Base-by-base conservation (phyloP, 306 rosid genomes). In the Gillenia trifoliata region DNA sequence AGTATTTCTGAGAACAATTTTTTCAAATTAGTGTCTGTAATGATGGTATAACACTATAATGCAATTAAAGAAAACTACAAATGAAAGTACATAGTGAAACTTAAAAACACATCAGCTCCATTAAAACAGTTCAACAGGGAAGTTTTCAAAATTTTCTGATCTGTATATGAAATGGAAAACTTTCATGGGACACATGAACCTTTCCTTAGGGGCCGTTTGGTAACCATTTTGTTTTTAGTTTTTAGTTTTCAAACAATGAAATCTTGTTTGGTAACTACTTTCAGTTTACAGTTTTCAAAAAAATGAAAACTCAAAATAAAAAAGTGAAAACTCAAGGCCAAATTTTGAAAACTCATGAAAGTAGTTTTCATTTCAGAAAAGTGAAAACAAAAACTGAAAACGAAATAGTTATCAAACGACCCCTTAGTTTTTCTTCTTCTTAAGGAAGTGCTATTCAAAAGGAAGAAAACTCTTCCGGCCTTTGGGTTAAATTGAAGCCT, bases 1-100 rank as follows among this genome's bases (percentile, higher is more conserved):
- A 60, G 72, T 66, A 36, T 79, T 76, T 77, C 92, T 89, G 87
- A 57, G 43, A 71, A 65, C 23, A 63, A 56, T 66, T 25, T 34
- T 70, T 63, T 66, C 34, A 79, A 60, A 49, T 30, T 59, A 72
- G 59, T 41, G 3, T 3, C 70, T 43, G 49, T 29, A 60, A 71
- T 55, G 26, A 47, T 30, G 63, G 52, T 79, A 75, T 40, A 11
- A 43, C 12, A 28, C 50, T 26, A 59, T 0, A 55, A 34, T 28
- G 66, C 28, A 3, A 6, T 13, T 26, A 67, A 4, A 26, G 28
- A 11, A 36, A 23, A 66, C 54, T 41, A 66, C 49, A 23, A 66
- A 41, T 16, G 25, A n/a, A 34, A 31, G 47, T 12, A 70, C 15
- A 9, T 11, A 23, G 62, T 52, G 73, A 29, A 28, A 47, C 31